These are phyloP conservation scores for Camillea tinctor DNA, from an alignment of 2,329 filamentous ascomycete species.

Conservation along the genomic window DNA sequence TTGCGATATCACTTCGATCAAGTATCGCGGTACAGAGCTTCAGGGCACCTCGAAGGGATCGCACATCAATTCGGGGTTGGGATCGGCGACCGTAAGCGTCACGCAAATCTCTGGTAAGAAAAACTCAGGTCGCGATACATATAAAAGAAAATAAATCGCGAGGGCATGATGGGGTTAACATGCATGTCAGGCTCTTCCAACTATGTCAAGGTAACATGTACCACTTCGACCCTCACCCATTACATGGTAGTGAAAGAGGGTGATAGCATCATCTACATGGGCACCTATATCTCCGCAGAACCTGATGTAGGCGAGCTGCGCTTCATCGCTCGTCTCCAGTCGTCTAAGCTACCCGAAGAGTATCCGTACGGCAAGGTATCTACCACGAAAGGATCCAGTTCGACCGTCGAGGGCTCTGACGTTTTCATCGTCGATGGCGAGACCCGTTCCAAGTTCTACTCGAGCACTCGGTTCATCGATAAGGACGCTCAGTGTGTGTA, in stretches of 20 bases:
- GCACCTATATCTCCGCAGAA: slow-evolving; percentile 59
- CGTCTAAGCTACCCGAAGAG: slow-evolving; percentile 48
- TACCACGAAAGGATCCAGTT: slow-evolving; percentile 50
- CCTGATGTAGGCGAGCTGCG: slow-evolving; percentile 60
- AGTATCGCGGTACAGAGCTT: slow-evolving; percentile 57
- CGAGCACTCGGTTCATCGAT: slow-evolving; percentile 67
- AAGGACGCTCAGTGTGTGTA: slow-evolving; percentile 63
- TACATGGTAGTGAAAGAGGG: slow-evolving; percentile 62
- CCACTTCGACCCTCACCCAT: slow-evolving; percentile 59
- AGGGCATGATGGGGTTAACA: background rate
- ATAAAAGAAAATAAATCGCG: background rate
- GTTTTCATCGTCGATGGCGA: slow-evolving; percentile 60
- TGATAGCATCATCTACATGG: slow-evolving; percentile 60
- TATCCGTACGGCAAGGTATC: slow-evolving; percentile 55
- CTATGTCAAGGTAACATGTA: slow-evolving; percentile 62
- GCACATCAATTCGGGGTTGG: slow-evolving; percentile 60
- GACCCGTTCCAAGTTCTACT: slow-evolving; percentile 70
- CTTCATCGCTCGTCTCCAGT: slow-evolving; percentile 61
- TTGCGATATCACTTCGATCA: slow-evolving; percentile 65
- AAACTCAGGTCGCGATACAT: background rate
- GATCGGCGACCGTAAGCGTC: slow-evolving; percentile 54
- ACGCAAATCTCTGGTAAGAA: slow-evolving; percentile 31
- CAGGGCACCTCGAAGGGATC: slow-evolving; percentile 52
- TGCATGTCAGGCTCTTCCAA: slow-evolving; percentile 22
- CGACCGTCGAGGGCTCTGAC: slow-evolving; percentile 57